These are phyloP conservation scores for Urochloa ruziziensis DNA, from an alignment of 176 grass and related monocot genomes.

Conservation along the genomic window DNA sequence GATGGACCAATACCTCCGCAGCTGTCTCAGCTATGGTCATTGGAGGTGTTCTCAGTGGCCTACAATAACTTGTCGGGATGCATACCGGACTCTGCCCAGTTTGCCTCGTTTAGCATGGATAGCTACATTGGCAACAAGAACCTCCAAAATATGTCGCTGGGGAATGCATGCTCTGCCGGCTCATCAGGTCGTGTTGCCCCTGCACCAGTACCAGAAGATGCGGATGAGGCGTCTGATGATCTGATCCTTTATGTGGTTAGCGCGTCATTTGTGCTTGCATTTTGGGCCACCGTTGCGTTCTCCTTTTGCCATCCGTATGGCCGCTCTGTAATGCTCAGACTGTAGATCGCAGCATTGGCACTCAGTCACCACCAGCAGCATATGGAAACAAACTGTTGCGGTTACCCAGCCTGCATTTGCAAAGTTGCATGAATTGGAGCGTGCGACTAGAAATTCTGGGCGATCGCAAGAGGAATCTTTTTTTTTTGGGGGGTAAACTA, in stretches of 20 bases:
- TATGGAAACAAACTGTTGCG: background rate
- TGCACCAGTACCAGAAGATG: background rate
- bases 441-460: no score
- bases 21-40: background rate
- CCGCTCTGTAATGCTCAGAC: background rate
- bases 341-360: background rate
- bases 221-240: background rate
- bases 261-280: background rate
- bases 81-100: slow-evolving; percentile 13
- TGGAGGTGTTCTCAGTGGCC: slow-evolving; percentile 29
- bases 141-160: background rate
- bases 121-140: slow-evolving; percentile 26
- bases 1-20: background rate
- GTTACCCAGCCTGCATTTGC: background rate
- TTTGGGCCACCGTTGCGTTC: slow-evolving; percentile 9
- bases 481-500: no score
- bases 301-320: background rate
- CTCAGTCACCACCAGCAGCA: background rate
- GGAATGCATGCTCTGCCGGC: background rate
- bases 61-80: slow-evolving; percentile 44
- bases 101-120: background rate
- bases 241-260: background rate
- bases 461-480: no score
- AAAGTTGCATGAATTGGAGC: background rate
- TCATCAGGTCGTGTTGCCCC: background rate